A percentile compares a stretch with the other conserved stretches of the same genome.
These are phyloP conservation scores for Fusarium bactridioides DNA, from an alignment of 2,329 filamentous ascomycete species.

Conservation along the genomic window DNA sequence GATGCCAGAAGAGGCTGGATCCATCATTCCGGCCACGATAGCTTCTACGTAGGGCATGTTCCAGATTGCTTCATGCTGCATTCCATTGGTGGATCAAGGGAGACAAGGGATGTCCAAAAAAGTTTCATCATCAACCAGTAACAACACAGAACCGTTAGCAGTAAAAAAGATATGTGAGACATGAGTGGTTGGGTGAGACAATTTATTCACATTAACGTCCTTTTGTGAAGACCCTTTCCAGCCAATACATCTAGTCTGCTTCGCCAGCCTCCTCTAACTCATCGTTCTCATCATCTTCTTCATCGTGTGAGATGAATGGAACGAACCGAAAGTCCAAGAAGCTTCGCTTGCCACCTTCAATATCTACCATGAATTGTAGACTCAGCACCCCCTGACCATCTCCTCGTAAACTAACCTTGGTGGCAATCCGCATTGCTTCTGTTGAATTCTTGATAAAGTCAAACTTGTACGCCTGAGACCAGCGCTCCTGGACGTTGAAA, in stretches of 20 bases:
- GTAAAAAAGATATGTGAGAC: background rate
- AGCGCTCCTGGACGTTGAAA: slow-evolving; percentile 68
- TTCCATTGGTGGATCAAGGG: slow-evolving; percentile 34
- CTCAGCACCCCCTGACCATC: slow-evolving; percentile 91
- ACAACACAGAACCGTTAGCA: background rate
- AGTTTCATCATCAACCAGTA: background rate
- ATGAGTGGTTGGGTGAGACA: background rate
- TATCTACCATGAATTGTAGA: slow-evolving; percentile 94
- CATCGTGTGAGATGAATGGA: slow-evolving; percentile 71
- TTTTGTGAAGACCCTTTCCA: background rate
- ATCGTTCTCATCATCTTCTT: slow-evolving; percentile 46
- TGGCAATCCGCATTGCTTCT: slow-evolving; percentile 91
- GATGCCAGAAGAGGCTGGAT: slow-evolving; percentile 17
- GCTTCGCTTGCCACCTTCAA: slow-evolving; percentile 72
- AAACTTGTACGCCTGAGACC: slow-evolving; percentile 84
- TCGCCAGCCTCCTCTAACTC: slow-evolving; percentile 31
- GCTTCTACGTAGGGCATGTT: slow-evolving; percentile 4
- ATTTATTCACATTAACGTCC: slow-evolving; percentile 1
- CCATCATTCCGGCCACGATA: slow-evolving; percentile 26
- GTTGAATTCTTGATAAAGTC: slow-evolving; percentile 83
- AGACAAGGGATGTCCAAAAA: background rate
- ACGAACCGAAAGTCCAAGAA: slow-evolving; percentile 88
- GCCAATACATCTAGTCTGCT: slow-evolving; percentile 6
- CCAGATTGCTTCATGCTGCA: slow-evolving; percentile 15
- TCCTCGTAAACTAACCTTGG: slow-evolving; percentile 88